A percentile compares a stretch with the other conserved stretches of the same genome.
Conservation (phyloP, 768 basidiomycete genomes). For the Kwoniella heveanensis region DNA sequence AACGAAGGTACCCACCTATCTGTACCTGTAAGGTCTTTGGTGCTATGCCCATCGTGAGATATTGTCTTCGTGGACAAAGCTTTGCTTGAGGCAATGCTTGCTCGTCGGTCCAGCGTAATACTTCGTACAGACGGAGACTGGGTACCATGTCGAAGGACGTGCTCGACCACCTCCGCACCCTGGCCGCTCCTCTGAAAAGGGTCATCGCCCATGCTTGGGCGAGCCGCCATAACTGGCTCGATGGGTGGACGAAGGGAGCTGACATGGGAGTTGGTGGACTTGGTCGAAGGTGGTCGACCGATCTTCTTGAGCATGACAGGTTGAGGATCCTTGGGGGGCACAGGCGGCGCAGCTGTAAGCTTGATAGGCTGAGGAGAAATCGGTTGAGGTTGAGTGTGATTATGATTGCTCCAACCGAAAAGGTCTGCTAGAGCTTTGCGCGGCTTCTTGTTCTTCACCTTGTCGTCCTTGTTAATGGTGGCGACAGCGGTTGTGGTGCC, state of each 20-base stretch:
- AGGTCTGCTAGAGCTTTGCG: slow-evolving; percentile 45
- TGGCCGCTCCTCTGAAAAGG: slow-evolving; percentile 34
- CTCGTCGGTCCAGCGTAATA: slow-evolving; percentile 23
- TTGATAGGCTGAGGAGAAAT: slow-evolving; percentile 5
- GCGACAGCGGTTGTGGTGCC: neutral
- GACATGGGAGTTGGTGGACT: slow-evolving; percentile 8
- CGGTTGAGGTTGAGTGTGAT: slow-evolving; percentile 2
- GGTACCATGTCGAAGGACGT: slow-evolving; percentile 20
- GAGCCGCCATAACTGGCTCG: slow-evolving; percentile 13
- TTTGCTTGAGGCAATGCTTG: slow-evolving; percentile 33
- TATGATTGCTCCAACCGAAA: slow-evolving; percentile 41
- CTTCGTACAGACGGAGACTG: slow-evolving; percentile 32
- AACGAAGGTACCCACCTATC: slow-evolving; percentile 22
- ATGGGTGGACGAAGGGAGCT: slow-evolving; percentile 8
- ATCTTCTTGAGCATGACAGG: slow-evolving; percentile 24
- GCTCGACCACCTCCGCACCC: slow-evolving; percentile 42
- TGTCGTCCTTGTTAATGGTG: slow-evolving; percentile 3
- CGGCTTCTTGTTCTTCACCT: slow-evolving; percentile 37
- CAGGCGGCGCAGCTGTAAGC: slow-evolving; percentile 4
- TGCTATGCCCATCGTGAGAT: slow-evolving; percentile 20
- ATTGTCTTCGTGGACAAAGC: slow-evolving; percentile 38
- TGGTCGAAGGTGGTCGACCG: slow-evolving; percentile 24
- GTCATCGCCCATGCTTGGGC: slow-evolving; percentile 44
- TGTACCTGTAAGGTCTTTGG: slow-evolving; percentile 17
- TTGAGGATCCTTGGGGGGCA: slow-evolving; percentile 31